A percentile compares a stretch with the other conserved stretches of the same genome.
Evolutionary conservation across 83 land plant species (phyloP).

Genomic region (Thuja plicata): DNA sequence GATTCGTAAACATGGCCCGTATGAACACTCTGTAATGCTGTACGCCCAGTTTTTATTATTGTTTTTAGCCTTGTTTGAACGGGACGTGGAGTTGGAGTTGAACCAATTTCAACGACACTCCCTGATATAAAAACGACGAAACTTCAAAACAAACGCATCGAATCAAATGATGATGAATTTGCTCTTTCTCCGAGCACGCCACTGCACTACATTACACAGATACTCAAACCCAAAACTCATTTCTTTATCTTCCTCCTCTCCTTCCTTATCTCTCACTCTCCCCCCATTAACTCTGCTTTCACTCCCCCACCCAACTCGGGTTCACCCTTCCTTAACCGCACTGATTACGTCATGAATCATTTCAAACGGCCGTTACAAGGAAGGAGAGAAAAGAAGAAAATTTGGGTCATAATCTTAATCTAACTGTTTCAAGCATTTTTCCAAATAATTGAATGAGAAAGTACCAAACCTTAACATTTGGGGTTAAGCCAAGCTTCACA

Average conservation of each 20-base stretch:
- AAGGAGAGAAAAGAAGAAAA: not conserved
- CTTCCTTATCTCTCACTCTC: constrained; percentile 3
- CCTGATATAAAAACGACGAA: not conserved
- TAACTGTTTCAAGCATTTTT: no score
- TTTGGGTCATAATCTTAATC: no score
- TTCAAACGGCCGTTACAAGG: not conserved
- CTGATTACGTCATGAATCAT: not conserved
- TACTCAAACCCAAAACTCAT: not conserved
- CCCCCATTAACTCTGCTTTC: not conserved
- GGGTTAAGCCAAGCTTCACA: no score
- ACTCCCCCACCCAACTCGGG: not conserved
- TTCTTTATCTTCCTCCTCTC: not conserved
- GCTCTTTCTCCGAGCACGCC: constrained; percentile 11
- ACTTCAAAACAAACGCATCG: not conserved
- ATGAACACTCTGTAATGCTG: not conserved
- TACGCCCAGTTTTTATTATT: not conserved
- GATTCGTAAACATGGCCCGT: not conserved
- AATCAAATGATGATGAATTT: not conserved
- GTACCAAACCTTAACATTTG: not conserved
- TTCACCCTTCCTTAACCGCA: not conserved
- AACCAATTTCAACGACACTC: not conserved
- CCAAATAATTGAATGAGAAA: not conserved
- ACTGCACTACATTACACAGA: not conserved
- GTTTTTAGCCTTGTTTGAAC: not conserved
- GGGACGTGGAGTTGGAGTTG: not conserved